phyloP scores from a whole-genome alignment of 176 grass and related monocot species.

The Tillandsia leiboldiana region DNA sequence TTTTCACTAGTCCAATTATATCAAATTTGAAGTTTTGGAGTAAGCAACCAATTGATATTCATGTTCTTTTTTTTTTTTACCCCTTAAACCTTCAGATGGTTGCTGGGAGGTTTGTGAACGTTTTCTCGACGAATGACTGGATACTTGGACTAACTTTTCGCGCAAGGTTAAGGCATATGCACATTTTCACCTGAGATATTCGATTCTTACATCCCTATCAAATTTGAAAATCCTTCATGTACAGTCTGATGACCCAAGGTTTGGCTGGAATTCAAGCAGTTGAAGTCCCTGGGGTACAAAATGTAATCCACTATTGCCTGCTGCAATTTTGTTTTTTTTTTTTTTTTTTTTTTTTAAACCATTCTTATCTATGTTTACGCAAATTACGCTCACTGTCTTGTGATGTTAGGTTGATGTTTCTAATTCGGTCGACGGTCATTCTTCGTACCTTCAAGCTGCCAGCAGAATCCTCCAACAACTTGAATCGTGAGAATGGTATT shows the following conservation, averaged over 20 bases:
- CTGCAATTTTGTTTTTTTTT: too few species aligned
- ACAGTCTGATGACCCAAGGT: constrained; percentile 83
- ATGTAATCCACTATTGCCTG: constrained; percentile 23
- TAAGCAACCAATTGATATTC: not conserved
- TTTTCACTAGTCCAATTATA: too few species aligned
- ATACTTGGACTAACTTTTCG: constrained; percentile 77
- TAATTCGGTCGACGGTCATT: constrained; percentile 50
- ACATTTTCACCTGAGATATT: not conserved
- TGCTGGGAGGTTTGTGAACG: constrained; percentile 74
- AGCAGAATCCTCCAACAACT: constrained; percentile 49
- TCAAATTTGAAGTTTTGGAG: not conserved
- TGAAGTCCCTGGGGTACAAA: constrained; percentile 59
- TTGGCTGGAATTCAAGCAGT: constrained; percentile 86
- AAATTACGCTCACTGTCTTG: not conserved
- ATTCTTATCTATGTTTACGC: not conserved
- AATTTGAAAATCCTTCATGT: not conserved
- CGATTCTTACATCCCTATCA: not conserved
- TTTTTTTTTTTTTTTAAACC: too few species aligned
- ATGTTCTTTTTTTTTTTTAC: not conserved
- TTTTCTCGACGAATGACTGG: constrained; percentile 83
- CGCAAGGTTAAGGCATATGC: constrained; percentile 43
- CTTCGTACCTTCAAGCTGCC: constrained; percentile 46
- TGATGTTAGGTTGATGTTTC: constrained; percentile 64
- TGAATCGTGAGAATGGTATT: constrained; percentile 10
- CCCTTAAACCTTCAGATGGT: constrained; percentile 41